Evolutionary conservation across 768 basidiomycete species (phyloP), one percentile per base, ranked within the genome.

Genomic region (Pisolithus marmoratus): DNA sequence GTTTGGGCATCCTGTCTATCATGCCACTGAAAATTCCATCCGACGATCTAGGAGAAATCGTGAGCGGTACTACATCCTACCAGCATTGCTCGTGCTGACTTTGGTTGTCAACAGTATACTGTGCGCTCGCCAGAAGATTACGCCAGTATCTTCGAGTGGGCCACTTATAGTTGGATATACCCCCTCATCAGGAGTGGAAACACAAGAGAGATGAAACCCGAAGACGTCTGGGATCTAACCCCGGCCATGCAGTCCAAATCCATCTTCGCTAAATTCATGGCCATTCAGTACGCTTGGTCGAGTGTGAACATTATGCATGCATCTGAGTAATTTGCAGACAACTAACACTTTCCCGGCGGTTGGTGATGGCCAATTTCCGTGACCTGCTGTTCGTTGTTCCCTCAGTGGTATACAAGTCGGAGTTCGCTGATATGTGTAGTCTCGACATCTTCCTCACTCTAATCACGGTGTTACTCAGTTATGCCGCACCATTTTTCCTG

Each of bases 11-110:
- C 12, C 47, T 52, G 1, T 27, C 38, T 49, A 61, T 64, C 5
- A 86, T 84, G 78, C 86, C 85, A 1, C 54, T 90, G 45, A 81
- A 65, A 0, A 61, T 83, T 22, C 84, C 86, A 12, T 81, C 80
- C 55, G 62, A 58, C n/a, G 58, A 63, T 5, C 69, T 74, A 36
- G 69, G 73, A 26, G 73, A 85, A 26, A 82, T 86, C 54, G 85
- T 85, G 59, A 62, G 82, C 71, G 20, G n/a, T n/a, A n/a, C n/a
- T n/a, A 15, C 49, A 24, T 20, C 6, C 23, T n/a, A 5, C 31
- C 11, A 5, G 26, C 11, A 8, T 14, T 14, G 29, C 14, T 38
- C 17, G 57, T n/a, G 15, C 43, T 53, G 43, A 9, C 17, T 45
- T 20, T 23, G 5, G 41, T 14, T 23, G 45, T 5, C 23, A 15